Percentiles rank a stretch among this genome's conserved stretches.
These are phyloP conservation scores for Spiromastix sp. DNA, from an alignment of 2,329 filamentous ascomycete species.

Conservation along the genomic window DNA sequence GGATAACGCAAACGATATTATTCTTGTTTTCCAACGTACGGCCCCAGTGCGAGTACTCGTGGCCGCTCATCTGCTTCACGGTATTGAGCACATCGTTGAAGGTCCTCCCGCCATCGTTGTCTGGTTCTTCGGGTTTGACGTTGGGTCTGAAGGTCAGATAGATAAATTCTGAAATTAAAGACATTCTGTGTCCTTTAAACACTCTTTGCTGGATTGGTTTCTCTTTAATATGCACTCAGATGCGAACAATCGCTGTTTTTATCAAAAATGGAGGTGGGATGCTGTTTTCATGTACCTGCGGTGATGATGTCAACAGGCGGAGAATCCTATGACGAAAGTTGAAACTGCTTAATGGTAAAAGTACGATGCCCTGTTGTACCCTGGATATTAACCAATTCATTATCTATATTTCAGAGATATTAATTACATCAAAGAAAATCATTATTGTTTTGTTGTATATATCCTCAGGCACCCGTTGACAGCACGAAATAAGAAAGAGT, in stretches of 20 bases:
- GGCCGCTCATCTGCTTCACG: slow-evolving; percentile 22
- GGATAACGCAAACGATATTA: slow-evolving; percentile 26
- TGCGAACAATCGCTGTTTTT: neutral
- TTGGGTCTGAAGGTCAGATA: slow-evolving; percentile 27
- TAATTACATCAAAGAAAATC: too few species aligned
- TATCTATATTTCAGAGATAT: too few species aligned
- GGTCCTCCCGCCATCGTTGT: slow-evolving; percentile 21
- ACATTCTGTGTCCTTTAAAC: neutral
- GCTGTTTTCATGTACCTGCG: neutral
- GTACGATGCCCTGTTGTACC: too few species aligned
- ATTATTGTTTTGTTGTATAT: too few species aligned
- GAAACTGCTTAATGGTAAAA: slow-evolving; percentile 10
- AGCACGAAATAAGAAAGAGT: too few species aligned
- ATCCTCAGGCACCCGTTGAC: too few species aligned
- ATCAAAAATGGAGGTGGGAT: neutral
- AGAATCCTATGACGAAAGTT: neutral
- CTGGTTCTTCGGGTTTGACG: slow-evolving; percentile 28
- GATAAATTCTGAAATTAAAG: slow-evolving; percentile 23
- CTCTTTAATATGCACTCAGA: too few species aligned
- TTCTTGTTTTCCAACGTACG: slow-evolving; percentile 25
- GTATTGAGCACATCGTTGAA: slow-evolving; percentile 20
- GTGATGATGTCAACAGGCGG: neutral
- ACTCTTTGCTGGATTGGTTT: neutral
- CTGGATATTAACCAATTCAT: too few species aligned
- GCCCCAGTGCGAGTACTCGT: slow-evolving; percentile 27